Evolutionary conservation across 306 rosid genomes (phyloP), one percentile per base, ranked within the genome.

Genomic region (Abrus precatorius): DNA sequence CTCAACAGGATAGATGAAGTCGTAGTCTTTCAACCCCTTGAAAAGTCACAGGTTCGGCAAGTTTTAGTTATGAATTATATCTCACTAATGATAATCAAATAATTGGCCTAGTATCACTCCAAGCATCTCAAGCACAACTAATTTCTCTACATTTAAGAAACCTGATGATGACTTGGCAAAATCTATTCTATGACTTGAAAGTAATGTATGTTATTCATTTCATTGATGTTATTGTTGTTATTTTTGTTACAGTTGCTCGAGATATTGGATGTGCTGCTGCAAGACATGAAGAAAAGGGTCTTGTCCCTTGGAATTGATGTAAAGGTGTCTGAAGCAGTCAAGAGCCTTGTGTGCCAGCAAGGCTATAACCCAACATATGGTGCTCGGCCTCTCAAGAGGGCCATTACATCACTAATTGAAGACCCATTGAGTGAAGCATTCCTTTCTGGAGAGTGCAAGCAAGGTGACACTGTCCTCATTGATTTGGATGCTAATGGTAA

Each of bases 1-100:
- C 97, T 95, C 76, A 95, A 93, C 86, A 85, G 99, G 72, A 85
- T 95, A 74, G 99, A 95, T 72, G 98, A 95, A 89, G 89, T 93
- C 33, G 91, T 95, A 5, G 96, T 93, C 80, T 95, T 95, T 86
- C 98, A 82, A 69, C 67, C 93, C 79, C 94, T 95, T 55, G 88
- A 91, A 61, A 95, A 89, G 89, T 34, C 95, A 79, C 91, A 93
- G 98, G 99, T 95, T 83, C 7, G 92, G 79, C 64, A 48, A 66
- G 74, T 84, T 66, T 10, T 71, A 61, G 50, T 63, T 44, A 28
- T 56, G 64, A 52, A 43, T 53, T 70, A 8, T 66, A 64, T 52
- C 45, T 72, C 72, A 65, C 2, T 28, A 50, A 28, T 32, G 49
- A 11, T 43, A 4, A 4, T 81, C 65, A 5, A 74, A 60, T 40